Conservation (phyloP, 352 stramenopile species). For the Globisporangium takayamanum region DNA sequence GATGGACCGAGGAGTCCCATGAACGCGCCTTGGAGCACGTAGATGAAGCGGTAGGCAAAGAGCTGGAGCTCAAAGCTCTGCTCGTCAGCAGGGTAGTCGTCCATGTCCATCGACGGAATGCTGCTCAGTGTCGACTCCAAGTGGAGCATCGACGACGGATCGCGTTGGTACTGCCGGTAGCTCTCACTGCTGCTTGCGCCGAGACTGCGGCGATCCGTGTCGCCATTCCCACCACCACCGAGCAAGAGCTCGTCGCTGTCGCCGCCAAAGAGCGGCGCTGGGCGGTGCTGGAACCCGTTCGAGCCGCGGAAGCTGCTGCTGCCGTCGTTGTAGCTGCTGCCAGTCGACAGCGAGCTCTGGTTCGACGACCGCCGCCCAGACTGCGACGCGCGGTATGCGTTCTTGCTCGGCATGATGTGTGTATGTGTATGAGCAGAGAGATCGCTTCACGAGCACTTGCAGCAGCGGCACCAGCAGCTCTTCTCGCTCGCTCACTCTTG, state of each 20-base stretch:
- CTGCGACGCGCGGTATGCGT: conserved; percentile 8
- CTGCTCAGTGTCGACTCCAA: conserved; percentile 17
- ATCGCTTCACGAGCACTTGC: neutral
- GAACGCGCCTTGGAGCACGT: conserved; percentile 58
- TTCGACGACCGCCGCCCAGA: conserved; percentile 5
- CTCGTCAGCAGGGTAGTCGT: conserved; percentile 22
- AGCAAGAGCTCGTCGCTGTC: conserved; percentile 1
- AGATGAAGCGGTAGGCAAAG: conserved; percentile 58
- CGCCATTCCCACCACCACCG: neutral
- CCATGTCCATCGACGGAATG: conserved; percentile 15
- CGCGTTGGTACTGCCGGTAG: conserved; percentile 2
- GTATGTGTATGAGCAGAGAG: neutral
- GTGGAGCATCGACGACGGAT: conserved; percentile 16
- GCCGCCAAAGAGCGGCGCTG: conserved; percentile 10
- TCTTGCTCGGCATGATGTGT: conserved; percentile 4
- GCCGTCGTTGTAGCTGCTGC: conserved; percentile 4
- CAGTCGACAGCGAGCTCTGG: conserved; percentile 6
- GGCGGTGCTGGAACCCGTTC: conserved; percentile 1
- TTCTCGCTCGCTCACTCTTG: too few species aligned
- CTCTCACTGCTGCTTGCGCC: conserved; percentile 7
- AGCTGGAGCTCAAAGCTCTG: conserved; percentile 56
- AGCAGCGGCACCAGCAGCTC: neutral
- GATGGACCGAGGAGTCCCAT: conserved; percentile 57
- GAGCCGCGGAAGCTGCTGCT: conserved; percentile 4
- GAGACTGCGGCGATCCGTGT: conserved; percentile 2